These are phyloP conservation scores for Annulohypoxylon nitens DNA, from an alignment of 495 filamentous ascomycete genomes.

Conservation along the genomic window DNA sequence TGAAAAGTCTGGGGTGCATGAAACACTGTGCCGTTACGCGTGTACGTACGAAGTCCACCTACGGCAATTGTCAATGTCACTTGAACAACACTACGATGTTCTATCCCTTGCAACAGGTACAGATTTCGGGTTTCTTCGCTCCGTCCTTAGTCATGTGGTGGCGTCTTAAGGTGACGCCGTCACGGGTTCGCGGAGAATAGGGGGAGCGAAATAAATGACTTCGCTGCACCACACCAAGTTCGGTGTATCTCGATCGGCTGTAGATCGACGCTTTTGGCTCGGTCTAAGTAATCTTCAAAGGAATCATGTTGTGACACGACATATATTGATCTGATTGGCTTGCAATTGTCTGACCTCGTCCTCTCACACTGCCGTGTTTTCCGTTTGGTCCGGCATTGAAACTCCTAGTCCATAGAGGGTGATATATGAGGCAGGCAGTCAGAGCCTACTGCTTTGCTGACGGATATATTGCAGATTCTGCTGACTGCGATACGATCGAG, in stretches of 20 bases:
- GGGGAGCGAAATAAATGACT: neutral
- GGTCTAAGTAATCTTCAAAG: conserved; percentile 18
- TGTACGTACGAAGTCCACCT: neutral
- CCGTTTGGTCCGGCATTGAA: conserved; percentile 24
- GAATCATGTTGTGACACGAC: conserved; percentile 41
- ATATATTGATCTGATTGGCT: conserved; percentile 29
- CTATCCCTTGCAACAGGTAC: conserved; percentile 5
- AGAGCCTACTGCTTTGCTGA: conserved; percentile 17
- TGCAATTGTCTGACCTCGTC: conserved; percentile 8
- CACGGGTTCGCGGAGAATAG: neutral
- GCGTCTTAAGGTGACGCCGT: neutral
- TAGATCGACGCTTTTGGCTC: conserved; percentile 15
- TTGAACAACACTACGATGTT: neutral
- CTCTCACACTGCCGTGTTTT: conserved; percentile 19
- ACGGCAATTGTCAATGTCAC: conserved; percentile 19
- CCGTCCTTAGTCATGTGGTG: neutral
- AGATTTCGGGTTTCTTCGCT: neutral
- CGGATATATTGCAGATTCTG: neutral
- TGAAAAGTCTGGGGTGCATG: conserved; percentile 39
- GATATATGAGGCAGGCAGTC: neutral
- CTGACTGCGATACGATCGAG: neutral
- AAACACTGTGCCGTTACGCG: conserved; percentile 8
- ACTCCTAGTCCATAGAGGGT: neutral
- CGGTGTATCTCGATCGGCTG: conserved; percentile 1
- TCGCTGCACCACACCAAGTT: neutral